Evolutionary conservation across 164 flowering plant genomes (phyloP).

Genomic region (Chimonanthus praecox): DNA sequence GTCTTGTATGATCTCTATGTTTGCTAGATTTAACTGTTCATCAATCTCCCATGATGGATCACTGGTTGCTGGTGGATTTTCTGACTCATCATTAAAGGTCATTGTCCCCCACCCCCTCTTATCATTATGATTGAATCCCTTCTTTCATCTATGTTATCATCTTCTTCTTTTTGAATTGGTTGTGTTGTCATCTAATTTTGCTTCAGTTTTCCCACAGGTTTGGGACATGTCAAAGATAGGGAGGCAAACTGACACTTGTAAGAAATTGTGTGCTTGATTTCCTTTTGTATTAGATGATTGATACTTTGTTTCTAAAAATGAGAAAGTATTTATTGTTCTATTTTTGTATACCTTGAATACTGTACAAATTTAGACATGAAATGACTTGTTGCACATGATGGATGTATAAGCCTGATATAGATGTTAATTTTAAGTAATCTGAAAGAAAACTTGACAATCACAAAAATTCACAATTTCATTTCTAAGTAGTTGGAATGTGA

Average conservation of each 20-base stretch:
- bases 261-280: conserved; percentile 16
- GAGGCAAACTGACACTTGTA: conserved; percentile 50
- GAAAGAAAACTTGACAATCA: too few relatives aligned
- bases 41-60: conserved; percentile 97
- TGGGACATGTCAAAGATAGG: conserved; percentile 99
- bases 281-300: background rate
- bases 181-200: conserved; percentile 1
- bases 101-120: background rate
- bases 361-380: too few relatives aligned
- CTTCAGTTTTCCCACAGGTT: conserved; percentile 37
- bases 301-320: too few relatives aligned
- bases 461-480: too few relatives aligned
- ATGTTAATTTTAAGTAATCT: too few relatives aligned
- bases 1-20: conserved; percentile 4
- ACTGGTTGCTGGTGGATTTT: conserved; percentile 96
- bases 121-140: too few relatives aligned
- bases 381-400: too few relatives aligned
- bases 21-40: conserved; percentile 70
- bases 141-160: background rate
- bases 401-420: too few relatives aligned
- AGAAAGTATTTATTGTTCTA: too few relatives aligned
- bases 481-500: too few relatives aligned
- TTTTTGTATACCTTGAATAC: too few relatives aligned
- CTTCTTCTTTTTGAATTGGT: background rate
- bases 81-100: conserved; percentile 96